Percentiles rank a stretch among this genome's conserved stretches.
Evolutionary conservation across 164 flowering plant genomes (phyloP).

Genomic region (Macadamia tetraphylla): DNA sequence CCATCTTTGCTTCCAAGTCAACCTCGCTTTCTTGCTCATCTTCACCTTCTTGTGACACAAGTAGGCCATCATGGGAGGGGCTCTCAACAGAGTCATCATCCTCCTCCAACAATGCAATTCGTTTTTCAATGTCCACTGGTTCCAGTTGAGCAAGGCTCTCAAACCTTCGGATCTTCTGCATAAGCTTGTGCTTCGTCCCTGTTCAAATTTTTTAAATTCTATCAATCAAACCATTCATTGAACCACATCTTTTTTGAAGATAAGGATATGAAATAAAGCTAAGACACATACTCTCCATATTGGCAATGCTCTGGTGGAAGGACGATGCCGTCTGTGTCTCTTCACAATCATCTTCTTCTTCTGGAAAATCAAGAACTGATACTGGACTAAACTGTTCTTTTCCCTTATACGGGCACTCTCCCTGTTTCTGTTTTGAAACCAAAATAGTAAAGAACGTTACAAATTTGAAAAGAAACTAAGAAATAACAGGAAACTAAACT

Average conservation of each 20-base stretch:
- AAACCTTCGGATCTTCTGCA: constrained; percentile 35
- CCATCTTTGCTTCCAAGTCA: background rate
- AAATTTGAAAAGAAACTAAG: too few species aligned
- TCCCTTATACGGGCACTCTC: constrained; percentile 29
- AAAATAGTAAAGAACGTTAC: background rate
- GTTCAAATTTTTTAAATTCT: background rate
- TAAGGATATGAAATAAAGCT: background rate
- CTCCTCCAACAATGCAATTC: constrained; percentile 24
- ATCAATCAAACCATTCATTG: too few species aligned
- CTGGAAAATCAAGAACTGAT: constrained; percentile 65
- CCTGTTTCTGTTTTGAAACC: constrained; percentile 16
- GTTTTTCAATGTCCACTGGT: constrained; percentile 44
- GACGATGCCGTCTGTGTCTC: constrained; percentile 21
- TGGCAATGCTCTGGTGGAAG: constrained; percentile 28
- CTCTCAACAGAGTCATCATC: constrained; percentile 23
- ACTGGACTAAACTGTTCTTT: constrained; percentile 79
- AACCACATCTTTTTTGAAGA: background rate
- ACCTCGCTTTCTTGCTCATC: constrained; percentile 11
- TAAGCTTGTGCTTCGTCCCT: constrained; percentile 41
- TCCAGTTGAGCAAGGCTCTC: constrained; percentile 44
- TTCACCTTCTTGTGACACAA: constrained; percentile 1
- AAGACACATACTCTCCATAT: constrained; percentile 34
- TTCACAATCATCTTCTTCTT: constrained; percentile 41
- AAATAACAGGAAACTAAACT: too few species aligned
- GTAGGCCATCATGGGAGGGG: background rate